These are phyloP conservation scores for Debaryomyces prosopidis DNA, from an alignment of 805 yeast species.

Conservation along the genomic window DNA sequence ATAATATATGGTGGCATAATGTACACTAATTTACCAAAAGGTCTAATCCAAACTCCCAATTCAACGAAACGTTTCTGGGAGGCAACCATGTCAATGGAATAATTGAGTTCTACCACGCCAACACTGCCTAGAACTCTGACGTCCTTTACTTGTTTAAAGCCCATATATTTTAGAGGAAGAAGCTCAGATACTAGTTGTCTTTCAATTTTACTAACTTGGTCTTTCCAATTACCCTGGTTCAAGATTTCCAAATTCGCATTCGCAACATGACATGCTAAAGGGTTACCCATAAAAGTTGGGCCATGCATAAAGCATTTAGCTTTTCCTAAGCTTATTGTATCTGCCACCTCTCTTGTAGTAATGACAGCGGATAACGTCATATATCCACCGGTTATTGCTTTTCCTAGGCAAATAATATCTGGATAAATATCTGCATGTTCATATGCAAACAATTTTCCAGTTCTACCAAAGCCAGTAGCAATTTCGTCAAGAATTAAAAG, in stretches of 20 bases:
- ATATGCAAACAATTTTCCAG: conserved; percentile 50
- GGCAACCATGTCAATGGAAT: neutral
- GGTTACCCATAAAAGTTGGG: conserved; percentile 5
- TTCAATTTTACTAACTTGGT: conserved; percentile 17
- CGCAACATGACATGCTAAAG: conserved; percentile 7
- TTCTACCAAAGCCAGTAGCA: conserved; percentile 58
- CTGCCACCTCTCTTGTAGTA: conserved; percentile 30
- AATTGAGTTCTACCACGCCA: conserved; percentile 2
- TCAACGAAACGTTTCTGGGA: conserved; percentile 1
- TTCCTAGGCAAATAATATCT: conserved; percentile 50
- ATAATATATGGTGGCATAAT: conserved; percentile 5
- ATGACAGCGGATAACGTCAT: conserved; percentile 50
- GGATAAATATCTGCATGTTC: conserved; percentile 47
- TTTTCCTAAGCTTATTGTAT: conserved; percentile 15
- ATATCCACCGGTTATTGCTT: conserved; percentile 48
- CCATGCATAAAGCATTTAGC: conserved; percentile 20
- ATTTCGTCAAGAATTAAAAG: conserved; percentile 54
- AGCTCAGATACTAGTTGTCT: conserved; percentile 8
- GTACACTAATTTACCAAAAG: conserved; percentile 3
- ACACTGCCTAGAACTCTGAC: conserved; percentile 4
- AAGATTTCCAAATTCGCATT: conserved; percentile 18
- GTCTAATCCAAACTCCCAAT: conserved; percentile 6
- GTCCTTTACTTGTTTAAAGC: neutral
- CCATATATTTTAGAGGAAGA: neutral
- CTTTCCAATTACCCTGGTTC: conserved; percentile 5